Evolutionary conservation across 75 land plant species (phyloP), one percentile per base, ranked within the genome.

Genomic region (Selaginella moellendorffii): DNA sequence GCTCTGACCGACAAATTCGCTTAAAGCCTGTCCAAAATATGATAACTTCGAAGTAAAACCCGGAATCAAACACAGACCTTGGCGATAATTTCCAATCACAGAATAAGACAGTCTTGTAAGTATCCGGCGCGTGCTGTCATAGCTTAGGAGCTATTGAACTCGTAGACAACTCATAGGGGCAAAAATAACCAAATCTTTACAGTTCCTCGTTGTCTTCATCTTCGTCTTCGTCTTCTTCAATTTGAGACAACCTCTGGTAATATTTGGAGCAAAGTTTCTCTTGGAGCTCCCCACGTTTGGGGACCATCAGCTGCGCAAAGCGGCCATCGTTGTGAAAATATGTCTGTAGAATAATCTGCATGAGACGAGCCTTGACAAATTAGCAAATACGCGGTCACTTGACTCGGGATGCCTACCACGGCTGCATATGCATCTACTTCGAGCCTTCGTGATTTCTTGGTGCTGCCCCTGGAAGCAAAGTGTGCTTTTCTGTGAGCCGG

Each of bases 361-460:
- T n/a, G n/a, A n/a, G n/a, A n/a, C n/a, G n/a, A n/a, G n/a, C n/a
- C n/a, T 36, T 36, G 14, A 36, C 14, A 36, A 5, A 36, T 14
- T 5, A 5, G 14, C 14, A 36, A 36, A 36, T 36, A 36, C 46
- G 14, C 46, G 14, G 10, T 5, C 14, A 36, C 5, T 5, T 36
- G 46, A 5, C 10, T 36, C 10, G 5, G 46, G 5, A 36, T 29
- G 28, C 69, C 1, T 67, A 92, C 97, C 85, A 85, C 53, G 24
- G 97, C 97, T 31, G 97, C 83, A 76, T 80, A 92, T 24, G 97
- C 86, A 78, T 88, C 97, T 54, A 76, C 28, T 54, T 65, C 73
- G 25, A 42, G 75, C 54, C 69, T 77, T 22, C 92, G 84, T 61
- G 83, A 78, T 58, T 74, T 72, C 53, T 70, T 78, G 31, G 74